Evolutionary conservation across 805 yeast genomes (phyloP).

Genomic region (Metschnikowia drakensbergensis): DNA sequence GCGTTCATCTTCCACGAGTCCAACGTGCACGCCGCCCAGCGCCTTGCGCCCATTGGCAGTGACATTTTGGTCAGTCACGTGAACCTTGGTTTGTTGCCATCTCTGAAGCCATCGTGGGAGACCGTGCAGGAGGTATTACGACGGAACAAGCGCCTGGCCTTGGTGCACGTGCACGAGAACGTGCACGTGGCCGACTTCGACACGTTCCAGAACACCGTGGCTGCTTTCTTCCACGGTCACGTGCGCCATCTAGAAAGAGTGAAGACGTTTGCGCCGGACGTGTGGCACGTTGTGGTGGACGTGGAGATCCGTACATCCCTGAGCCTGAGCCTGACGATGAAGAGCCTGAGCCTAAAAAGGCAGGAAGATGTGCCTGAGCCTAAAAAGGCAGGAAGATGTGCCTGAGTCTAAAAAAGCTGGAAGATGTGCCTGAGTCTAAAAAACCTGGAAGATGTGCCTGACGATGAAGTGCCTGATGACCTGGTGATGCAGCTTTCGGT

Average conservation of each 20-base stretch:
- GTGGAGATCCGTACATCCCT: background rate
- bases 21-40: slow-evolving; percentile 47
- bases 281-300: slow-evolving; percentile 66
- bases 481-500: too few relatives aligned
- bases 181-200: slow-evolving; percentile 45
- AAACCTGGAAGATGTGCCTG: too few relatives aligned
- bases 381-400: too few relatives aligned
- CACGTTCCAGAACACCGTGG: slow-evolving; percentile 20
- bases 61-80: slow-evolving; percentile 47
- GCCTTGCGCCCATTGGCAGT: slow-evolving; percentile 30
- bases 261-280: slow-evolving; percentile 84
- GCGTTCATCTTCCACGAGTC: slow-evolving; percentile 60
- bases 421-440: too few relatives aligned
- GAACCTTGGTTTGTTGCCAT: slow-evolving; percentile 76
- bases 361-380: too few relatives aligned
- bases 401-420: too few relatives aligned
- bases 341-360: too few relatives aligned
- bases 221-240: slow-evolving; percentile 16
- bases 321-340: too few relatives aligned
- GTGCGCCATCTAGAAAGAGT: slow-evolving; percentile 54
- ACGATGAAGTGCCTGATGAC: too few relatives aligned
- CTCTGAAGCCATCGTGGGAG: slow-evolving; percentile 61
- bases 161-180: slow-evolving; percentile 74
- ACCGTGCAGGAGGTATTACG: slow-evolving; percentile 14
- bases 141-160: slow-evolving; percentile 9